Evolutionary conservation across 1,284 basidiomycete genomes (phyloP).

Genomic region (Fomes fomentarius): DNA sequence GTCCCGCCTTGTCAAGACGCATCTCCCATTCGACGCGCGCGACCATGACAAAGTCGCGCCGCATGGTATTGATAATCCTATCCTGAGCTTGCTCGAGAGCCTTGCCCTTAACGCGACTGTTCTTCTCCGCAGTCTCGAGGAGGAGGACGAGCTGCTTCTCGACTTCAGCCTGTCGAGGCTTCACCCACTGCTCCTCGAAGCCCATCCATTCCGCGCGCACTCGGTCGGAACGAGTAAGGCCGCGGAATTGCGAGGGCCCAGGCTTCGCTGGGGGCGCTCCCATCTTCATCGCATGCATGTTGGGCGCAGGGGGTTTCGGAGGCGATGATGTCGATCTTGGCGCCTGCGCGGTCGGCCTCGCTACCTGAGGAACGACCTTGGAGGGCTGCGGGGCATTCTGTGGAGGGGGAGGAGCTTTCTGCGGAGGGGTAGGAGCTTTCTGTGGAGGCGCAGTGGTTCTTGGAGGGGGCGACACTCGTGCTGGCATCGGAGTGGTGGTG

Average conservation of each 20-base stretch:
- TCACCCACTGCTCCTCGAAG: slow-evolving; percentile 19
- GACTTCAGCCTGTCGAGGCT: slow-evolving; percentile 8
- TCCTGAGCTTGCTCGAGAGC: slow-evolving; percentile 8
- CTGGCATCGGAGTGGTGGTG: slow-evolving; percentile 1
- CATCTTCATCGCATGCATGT: slow-evolving; percentile 1
- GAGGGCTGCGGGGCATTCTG: slow-evolving; percentile 15
- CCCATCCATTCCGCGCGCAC: slow-evolving; percentile 20
- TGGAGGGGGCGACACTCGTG: slow-evolving; percentile 19
- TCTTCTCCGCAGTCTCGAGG: slow-evolving; percentile 12
- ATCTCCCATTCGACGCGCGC: slow-evolving; percentile 24
- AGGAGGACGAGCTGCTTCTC: slow-evolving; percentile 12
- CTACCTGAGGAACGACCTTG: slow-evolving; percentile 12
- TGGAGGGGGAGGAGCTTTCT: slow-evolving; percentile 8
- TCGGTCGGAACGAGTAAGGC: slow-evolving; percentile 17
- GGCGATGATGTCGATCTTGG: slow-evolving; percentile 17
- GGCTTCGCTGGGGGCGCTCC: slow-evolving; percentile 2
- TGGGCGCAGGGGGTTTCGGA: slow-evolving; percentile 11
- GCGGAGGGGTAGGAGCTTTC: slow-evolving; percentile 20
- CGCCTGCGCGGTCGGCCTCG: slow-evolving; percentile 11
- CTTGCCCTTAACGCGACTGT: slow-evolving; percentile 15
- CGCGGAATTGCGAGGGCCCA: slow-evolving; percentile 8
- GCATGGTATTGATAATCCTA: slow-evolving; percentile 15
- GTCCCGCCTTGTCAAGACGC: slow-evolving; percentile 17
- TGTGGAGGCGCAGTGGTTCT: slow-evolving; percentile 11
- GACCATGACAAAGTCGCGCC: slow-evolving; percentile 18